A percentile compares a stretch with the other conserved stretches of the same genome.
phyloP scores from a whole-genome alignment of 2,329 filamentous ascomycete species.

The Phyllosticta ampelicida region DNA sequence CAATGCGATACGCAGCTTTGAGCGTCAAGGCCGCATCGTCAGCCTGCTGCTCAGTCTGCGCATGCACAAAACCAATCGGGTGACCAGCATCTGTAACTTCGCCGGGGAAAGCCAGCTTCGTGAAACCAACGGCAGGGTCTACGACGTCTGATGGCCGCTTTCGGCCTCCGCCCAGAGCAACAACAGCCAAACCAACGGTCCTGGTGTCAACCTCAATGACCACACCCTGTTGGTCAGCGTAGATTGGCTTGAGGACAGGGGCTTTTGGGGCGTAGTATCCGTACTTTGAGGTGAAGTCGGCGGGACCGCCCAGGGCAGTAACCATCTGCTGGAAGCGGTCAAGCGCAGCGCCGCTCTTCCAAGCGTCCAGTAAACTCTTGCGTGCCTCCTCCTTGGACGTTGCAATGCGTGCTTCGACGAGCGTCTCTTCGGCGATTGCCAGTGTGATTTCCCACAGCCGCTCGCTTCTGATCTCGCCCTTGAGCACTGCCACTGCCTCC shows the following conservation, averaged over 20 bases:
- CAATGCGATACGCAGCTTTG: constrained; percentile 5
- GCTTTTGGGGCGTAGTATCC: constrained; percentile 1
- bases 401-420: constrained; percentile 4
- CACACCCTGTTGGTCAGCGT: constrained; percentile 1
- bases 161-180: constrained; percentile 9
- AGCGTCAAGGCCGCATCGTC: constrained; percentile 2
- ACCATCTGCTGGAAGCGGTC: constrained; percentile 3
- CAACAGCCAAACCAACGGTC: constrained; percentile 7
- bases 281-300: constrained; percentile 1
- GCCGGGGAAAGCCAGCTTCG: constrained; percentile 3
- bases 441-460: constrained; percentile 8
- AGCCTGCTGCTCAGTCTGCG: constrained; percentile 3
- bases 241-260: not conserved
- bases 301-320: not conserved
- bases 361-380: constrained; percentile 1
- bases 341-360: constrained; percentile 7
- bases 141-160: constrained; percentile 1
- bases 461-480: constrained; percentile 7
- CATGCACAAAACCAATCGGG: constrained; percentile 6
- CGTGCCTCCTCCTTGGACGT: not conserved
- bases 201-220: constrained; percentile 7
- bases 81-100: not conserved
- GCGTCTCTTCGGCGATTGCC: constrained; percentile 6
- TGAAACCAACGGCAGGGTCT: constrained; percentile 8
- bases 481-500: constrained; percentile 9